These are phyloP conservation scores for Globisporangium acanthophoron DNA, from an alignment of 352 stramenopile species.

Conservation along the genomic window DNA sequence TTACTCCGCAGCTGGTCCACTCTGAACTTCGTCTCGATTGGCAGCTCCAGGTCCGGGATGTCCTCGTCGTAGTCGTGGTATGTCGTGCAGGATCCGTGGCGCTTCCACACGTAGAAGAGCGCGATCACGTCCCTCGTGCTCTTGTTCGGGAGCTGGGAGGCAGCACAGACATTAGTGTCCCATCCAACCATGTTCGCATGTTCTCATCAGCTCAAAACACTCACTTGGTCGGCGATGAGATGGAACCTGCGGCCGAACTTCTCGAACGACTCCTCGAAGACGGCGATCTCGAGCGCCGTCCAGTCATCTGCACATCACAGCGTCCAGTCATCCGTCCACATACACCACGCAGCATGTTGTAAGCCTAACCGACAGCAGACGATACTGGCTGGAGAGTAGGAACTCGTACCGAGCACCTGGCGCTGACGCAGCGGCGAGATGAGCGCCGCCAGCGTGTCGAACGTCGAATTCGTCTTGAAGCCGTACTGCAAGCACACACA, in stretches of 20 bases:
- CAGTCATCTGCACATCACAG: conserved; percentile 46
- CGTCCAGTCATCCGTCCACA: too few relatives aligned
- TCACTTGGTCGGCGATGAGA: conserved; percentile 61
- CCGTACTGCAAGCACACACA: conserved; percentile 37
- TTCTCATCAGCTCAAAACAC: neutral
- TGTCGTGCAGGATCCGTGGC: conserved; percentile 45
- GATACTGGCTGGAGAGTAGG: neutral
- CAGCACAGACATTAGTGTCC: neutral
- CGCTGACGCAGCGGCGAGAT: conserved; percentile 55
- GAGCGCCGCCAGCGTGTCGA: conserved; percentile 59
- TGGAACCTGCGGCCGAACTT: conserved; percentile 78
- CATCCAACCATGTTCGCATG: neutral
- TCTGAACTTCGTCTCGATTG: conserved; percentile 48
- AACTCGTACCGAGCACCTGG: conserved; percentile 58
- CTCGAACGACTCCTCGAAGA: conserved; percentile 78
- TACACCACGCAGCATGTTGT: neutral
- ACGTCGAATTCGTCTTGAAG: conserved; percentile 59
- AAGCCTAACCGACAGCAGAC: neutral
- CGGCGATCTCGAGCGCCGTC: conserved; percentile 60
- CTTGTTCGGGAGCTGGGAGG: conserved; percentile 51
- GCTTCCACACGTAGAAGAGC: conserved; percentile 88
- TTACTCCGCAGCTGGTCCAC: conserved; percentile 60
- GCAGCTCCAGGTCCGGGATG: conserved; percentile 47
- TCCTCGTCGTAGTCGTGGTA: conserved; percentile 37
- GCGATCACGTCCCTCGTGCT: conserved; percentile 56